These are phyloP conservation scores for Chlamydomonas schloesseri DNA, from an alignment of 139 green algal genomes.

Conservation along the genomic window DNA sequence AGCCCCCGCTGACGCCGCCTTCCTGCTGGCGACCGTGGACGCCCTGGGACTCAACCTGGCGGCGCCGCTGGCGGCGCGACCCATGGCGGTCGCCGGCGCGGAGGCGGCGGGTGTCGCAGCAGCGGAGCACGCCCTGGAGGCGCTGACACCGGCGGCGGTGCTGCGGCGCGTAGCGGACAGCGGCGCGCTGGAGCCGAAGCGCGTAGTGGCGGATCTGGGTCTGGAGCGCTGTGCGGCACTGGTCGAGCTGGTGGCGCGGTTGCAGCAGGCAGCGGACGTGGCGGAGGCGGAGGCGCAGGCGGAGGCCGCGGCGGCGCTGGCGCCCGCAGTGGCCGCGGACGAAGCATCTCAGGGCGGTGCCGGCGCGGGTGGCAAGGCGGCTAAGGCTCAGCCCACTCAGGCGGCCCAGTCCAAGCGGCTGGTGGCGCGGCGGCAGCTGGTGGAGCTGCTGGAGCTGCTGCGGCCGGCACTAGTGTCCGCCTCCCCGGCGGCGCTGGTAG, in stretches of 20 bases:
- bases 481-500: background rate
- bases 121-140: background rate
- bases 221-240: background rate
- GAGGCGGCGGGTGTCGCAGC: background rate
- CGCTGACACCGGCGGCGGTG: background rate
- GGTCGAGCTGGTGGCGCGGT: conserved; percentile 16
- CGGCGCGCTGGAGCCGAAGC: conserved; percentile 10
- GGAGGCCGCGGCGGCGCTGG: background rate
- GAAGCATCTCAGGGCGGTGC: background rate
- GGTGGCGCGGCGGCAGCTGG: background rate
- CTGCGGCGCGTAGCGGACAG: background rate
- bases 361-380: background rate
- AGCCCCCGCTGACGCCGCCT: conserved; percentile 1
- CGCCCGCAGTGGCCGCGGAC: background rate
- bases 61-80: background rate
- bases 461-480: conserved; percentile 8
- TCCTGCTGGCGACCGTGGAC: conserved; percentile 13
- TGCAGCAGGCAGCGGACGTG: conserved; percentile 1
- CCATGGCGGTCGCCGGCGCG: background rate
- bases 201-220: background rate
- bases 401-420: background rate
- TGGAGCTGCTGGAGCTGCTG: background rate
- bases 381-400: too few relatives aligned
- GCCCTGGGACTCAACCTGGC: conserved; percentile 1
- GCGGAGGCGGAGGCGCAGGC: background rate